phyloP scores from a whole-genome alignment of 495 filamentous ascomycete genomes.

The Aspergillus kassunensis region DNA sequence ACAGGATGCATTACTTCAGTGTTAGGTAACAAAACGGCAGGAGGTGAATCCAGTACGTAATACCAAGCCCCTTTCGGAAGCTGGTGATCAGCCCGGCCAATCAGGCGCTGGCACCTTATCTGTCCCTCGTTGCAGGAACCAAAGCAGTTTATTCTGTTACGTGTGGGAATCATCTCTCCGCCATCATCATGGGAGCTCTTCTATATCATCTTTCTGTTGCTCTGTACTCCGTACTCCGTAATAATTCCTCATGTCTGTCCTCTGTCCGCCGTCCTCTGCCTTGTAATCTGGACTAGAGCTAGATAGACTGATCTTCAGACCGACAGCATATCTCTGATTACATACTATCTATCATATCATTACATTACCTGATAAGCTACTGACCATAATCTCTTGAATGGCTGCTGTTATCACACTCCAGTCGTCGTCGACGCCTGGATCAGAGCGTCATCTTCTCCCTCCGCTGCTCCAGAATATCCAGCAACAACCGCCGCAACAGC shows the following conservation, averaged over 20 bases:
- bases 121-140: slow-evolving; percentile 7
- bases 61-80: slow-evolving; percentile 19
- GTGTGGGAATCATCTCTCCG: slow-evolving; percentile 23
- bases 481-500: slow-evolving; percentile 23
- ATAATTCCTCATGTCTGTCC: slow-evolving; percentile 6
- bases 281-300: too few relatives aligned
- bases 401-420: slow-evolving; percentile 46
- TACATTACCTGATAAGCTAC: too few relatives aligned
- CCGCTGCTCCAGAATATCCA: slow-evolving; percentile 22
- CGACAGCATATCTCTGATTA: too few relatives aligned
- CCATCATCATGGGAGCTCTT: too few relatives aligned
- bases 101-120: slow-evolving; percentile 24
- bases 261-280: not conserved
- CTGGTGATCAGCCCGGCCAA: slow-evolving; percentile 17
- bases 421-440: slow-evolving; percentile 34
- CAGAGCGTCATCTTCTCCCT: slow-evolving; percentile 25
- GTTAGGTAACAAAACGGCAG: slow-evolving; percentile 9
- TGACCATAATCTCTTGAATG: slow-evolving; percentile 28
- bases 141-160: slow-evolving; percentile 23
- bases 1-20: slow-evolving; percentile 4
- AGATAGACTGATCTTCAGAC: too few relatives aligned
- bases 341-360: too few relatives aligned
- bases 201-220: too few relatives aligned
- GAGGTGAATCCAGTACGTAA: slow-evolving; percentile 24
- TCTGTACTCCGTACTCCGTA: too few relatives aligned